Conservation (phyloP, 148 eudicot species). For the Rhododendron williamsianum region DNA sequence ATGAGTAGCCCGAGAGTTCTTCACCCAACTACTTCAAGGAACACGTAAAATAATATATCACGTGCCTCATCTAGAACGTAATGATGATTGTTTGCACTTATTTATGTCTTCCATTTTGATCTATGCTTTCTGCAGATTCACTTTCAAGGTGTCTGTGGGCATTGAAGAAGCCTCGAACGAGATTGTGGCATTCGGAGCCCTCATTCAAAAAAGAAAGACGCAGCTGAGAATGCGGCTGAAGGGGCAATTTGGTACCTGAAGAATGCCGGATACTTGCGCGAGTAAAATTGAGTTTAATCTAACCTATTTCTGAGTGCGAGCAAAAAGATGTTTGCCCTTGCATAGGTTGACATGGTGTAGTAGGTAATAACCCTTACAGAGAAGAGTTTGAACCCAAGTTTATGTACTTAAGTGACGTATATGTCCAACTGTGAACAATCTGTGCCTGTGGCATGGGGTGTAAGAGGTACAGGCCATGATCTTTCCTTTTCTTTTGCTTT, state of each 20-base stretch:
- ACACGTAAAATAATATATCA: neutral
- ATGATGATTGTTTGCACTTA: neutral
- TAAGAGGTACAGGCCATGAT: neutral
- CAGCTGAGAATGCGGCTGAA: constrained; percentile 73
- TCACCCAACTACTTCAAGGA: neutral
- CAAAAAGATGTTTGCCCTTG: neutral
- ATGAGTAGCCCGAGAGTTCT: neutral
- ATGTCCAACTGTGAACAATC: neutral
- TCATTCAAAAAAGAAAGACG: constrained; percentile 62
- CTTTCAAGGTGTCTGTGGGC: constrained; percentile 49
- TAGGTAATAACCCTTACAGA: neutral
- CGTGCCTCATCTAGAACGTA: neutral
- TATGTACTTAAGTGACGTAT: neutral
- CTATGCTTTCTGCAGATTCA: constrained; percentile 44
- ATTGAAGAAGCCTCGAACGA: constrained; percentile 37
- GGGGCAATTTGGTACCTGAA: constrained; percentile 72
- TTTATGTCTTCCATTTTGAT: neutral
- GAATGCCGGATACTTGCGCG: constrained; percentile 39
- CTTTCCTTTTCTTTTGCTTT: neutral
- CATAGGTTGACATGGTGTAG: neutral
- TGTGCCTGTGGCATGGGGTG: neutral
- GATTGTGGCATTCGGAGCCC: constrained; percentile 51
- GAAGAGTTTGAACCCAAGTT: constrained; percentile 1
- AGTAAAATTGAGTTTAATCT: constrained; percentile 2
- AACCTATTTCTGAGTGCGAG: neutral